Base-by-base conservation (phyloP, 139 green algal species). In the Chlamydomonas urium region DNA sequence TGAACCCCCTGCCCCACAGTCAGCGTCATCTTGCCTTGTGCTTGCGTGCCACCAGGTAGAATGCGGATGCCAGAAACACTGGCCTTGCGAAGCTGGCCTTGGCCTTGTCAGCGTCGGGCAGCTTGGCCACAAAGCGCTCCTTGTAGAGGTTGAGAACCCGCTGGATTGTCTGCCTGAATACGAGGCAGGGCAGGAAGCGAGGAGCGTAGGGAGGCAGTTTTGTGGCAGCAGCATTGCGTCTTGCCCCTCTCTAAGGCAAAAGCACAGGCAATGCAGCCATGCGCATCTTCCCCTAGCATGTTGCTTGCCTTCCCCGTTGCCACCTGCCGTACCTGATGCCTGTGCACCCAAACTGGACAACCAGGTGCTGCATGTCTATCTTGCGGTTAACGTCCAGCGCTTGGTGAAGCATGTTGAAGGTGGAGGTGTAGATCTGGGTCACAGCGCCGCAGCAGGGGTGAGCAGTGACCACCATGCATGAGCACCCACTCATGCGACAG, bases 131-230 rank as follows among this genome's bases (percentile, higher is more conserved):
- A 57, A 71, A 71, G 37, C 63, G 37, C 24, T 71, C 63, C 38
- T 71, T 71, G 63, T 71, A 71, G 21, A 67, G 60, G 4, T 42
- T 42, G 14, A 67, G 60, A 4, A 67, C 60, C 5, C 60, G 60
- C 26, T n/a, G 4, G 26, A 67, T 26, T 6, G 21, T 47, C 26
- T 63, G 53, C 53, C 53, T 63, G 53, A 14, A 63, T 8, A 26
- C 45, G 21, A 56, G 45, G n/a, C n/a, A n/a, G n/a, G n/a, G n/a
- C n/a, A n/a, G n/a, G n/a, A n/a, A n/a, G n/a, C n/a, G n/a, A n/a
- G n/a, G n/a, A n/a, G n/a, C n/a, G n/a, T n/a, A n/a, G n/a, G n/a
- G n/a, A n/a, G n/a, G n/a, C n/a, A n/a, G n/a, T n/a, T n/a, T n/a
- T n/a, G n/a, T n/a, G n/a, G n/a, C n/a, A n/a, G n/a, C n/a, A n/a